Evolutionary conservation across 2,329 filamentous ascomycete species (phyloP).

Genomic region (Pestalotiopsis sp.): DNA sequence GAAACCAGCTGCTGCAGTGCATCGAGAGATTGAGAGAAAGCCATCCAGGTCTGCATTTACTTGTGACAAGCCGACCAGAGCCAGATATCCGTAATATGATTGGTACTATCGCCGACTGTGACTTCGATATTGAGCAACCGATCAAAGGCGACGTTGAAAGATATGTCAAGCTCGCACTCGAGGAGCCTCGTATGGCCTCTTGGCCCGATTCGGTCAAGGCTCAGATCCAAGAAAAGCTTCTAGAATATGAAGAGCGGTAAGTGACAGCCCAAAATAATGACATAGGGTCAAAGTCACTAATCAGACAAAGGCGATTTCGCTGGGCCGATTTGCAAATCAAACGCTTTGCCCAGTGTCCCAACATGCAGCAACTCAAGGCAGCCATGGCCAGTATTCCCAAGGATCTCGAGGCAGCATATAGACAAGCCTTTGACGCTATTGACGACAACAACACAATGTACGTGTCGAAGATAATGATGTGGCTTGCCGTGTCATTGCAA

Average conservation of each 20-base stretch:
- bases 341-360: neutral
- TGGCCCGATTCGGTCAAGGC: neutral
- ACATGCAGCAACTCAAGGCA: neutral
- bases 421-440: neutral
- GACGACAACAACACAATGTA: neutral
- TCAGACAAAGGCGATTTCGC: neutral
- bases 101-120: neutral
- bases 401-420: neutral
- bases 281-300: neutral
- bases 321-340: neutral
- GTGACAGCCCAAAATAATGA: neutral
- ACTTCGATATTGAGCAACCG: neutral
- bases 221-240: neutral
- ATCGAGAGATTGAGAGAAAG: neutral
- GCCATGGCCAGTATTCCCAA: neutral
- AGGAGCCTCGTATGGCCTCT: neutral
- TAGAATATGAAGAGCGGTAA: neutral
- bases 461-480: neutral
- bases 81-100: neutral
- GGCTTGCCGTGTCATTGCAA: neutral
- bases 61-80: conserved; percentile 12
- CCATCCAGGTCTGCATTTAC: conserved; percentile 1
- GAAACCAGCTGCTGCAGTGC: neutral
- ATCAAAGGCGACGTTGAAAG: neutral
- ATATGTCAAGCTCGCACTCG: neutral